phyloP scores from a whole-genome alignment of 768 basidiomycete genomes.

The Termitomyces eurrhizus region DNA sequence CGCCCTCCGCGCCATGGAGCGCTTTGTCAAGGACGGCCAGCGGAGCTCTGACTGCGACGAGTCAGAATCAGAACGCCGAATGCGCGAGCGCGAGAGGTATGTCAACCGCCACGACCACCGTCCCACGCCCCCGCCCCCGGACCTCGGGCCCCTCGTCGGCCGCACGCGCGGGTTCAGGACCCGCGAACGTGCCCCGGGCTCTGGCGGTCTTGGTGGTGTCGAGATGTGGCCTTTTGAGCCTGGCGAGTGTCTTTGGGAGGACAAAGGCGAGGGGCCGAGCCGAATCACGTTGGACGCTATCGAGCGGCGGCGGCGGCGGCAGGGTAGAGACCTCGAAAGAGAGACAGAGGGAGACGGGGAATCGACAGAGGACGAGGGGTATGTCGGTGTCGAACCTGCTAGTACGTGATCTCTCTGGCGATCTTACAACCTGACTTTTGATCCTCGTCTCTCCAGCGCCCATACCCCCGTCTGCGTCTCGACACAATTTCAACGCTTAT shows the following conservation, averaged over 20 bases:
- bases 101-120: background rate
- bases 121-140: constrained; percentile 9
- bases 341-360: constrained; percentile 5
- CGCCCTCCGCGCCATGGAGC: constrained; percentile 58
- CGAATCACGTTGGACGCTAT: constrained; percentile 6
- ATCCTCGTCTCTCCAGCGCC: too few relatives aligned
- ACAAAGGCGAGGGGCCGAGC: constrained; percentile 8
- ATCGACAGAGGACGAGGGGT: constrained; percentile 6
- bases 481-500: too few relatives aligned
- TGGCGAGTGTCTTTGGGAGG: constrained; percentile 3
- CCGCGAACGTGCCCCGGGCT: constrained; percentile 48
- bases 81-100: background rate
- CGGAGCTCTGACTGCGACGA: background rate
- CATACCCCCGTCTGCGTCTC: too few relatives aligned
- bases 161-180: constrained; percentile 58
- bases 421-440: too few relatives aligned
- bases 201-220: constrained; percentile 62
- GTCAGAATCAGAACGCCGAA: background rate
- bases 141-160: constrained; percentile 66
- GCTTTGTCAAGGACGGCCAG: constrained; percentile 37
- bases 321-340: constrained; percentile 10
- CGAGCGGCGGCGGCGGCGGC: constrained; percentile 2
- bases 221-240: constrained; percentile 33
- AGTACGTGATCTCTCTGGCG: too few relatives aligned
- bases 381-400: too few relatives aligned